phyloP scores from a whole-genome alignment of 2,329 filamentous ascomycete genomes.

The Coniochaeta pulveracea region DNA sequence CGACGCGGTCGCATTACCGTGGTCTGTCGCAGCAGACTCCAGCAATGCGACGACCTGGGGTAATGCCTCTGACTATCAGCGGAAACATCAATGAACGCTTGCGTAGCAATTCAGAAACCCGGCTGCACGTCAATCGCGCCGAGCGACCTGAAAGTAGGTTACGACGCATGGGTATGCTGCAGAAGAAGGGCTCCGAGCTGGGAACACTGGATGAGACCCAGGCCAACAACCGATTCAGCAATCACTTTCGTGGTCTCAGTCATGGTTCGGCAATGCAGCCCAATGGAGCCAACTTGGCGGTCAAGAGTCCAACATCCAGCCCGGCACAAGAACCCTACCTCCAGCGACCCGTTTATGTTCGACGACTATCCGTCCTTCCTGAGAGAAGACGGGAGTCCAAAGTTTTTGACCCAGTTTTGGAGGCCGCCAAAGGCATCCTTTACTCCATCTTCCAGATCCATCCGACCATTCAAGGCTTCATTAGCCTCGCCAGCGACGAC shows the following conservation, averaged over 20 bases:
- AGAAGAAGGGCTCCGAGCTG: conserved; percentile 47
- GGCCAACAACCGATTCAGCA: conserved; percentile 52
- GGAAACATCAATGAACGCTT: conserved; percentile 58
- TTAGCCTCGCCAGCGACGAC: conserved; percentile 48
- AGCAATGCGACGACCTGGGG: conserved; percentile 54
- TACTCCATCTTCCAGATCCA: conserved; percentile 60
- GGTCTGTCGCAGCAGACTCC: conserved; percentile 59
- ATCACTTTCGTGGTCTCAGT: conserved; percentile 55
- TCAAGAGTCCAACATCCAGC: conserved; percentile 46
- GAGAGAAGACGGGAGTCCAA: conserved; percentile 52
- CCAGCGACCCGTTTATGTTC: conserved; percentile 50
- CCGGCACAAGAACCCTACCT: conserved; percentile 42
- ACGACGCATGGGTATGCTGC: conserved; percentile 53
- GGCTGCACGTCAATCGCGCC: conserved; percentile 34
- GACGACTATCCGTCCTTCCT: conserved; percentile 50
- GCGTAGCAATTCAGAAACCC: conserved; percentile 53
- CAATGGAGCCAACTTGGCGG: conserved; percentile 23
- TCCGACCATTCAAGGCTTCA: conserved; percentile 55
- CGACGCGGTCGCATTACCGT: conserved; percentile 70
- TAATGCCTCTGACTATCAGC: conserved; percentile 61
- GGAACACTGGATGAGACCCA: conserved; percentile 52
- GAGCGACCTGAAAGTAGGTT: conserved; percentile 44
- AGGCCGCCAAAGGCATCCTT: conserved; percentile 54
- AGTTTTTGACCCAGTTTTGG: conserved; percentile 48
- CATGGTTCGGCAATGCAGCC: conserved; percentile 59